Evolutionary conservation across 345 rosid genomes (phyloP).

Genomic region (Eucalyptus melliodora): DNA sequence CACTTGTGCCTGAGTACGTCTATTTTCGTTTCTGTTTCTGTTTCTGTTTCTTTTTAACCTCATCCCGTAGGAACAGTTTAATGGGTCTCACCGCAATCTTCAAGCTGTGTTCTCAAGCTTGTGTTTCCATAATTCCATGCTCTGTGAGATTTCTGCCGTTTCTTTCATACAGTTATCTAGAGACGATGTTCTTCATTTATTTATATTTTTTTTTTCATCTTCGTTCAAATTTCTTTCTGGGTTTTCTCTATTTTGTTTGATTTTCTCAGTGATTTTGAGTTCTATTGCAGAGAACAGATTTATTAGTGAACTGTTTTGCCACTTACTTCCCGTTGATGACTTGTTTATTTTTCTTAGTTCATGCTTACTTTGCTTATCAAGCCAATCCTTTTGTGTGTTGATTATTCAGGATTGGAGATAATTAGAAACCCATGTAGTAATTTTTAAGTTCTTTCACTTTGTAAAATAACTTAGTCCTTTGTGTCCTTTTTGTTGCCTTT

Average conservation of each 20-base stretch:
- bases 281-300: not conserved
- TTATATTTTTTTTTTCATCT: not conserved
- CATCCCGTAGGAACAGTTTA: not conserved
- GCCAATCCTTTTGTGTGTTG: not conserved
- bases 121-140: not conserved
- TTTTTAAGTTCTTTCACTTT: not conserved
- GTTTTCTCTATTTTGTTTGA: not conserved
- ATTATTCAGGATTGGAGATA: not conserved
- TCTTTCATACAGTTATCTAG: not conserved
- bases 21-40: not conserved
- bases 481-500: not conserved
- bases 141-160: not conserved
- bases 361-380: not conserved
- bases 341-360: not conserved
- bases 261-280: not conserved
- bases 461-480: not conserved
- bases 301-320: not conserved
- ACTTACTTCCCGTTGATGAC: not conserved
- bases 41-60: not conserved
- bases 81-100: not conserved
- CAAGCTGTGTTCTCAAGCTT: not conserved
- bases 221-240: not conserved
- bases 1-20: not conserved
- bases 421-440: not conserved
- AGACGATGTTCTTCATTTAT: not conserved